Base-by-base conservation (phyloP, 495 filamentous ascomycete genomes). In the Penicillium turbatum region DNA sequence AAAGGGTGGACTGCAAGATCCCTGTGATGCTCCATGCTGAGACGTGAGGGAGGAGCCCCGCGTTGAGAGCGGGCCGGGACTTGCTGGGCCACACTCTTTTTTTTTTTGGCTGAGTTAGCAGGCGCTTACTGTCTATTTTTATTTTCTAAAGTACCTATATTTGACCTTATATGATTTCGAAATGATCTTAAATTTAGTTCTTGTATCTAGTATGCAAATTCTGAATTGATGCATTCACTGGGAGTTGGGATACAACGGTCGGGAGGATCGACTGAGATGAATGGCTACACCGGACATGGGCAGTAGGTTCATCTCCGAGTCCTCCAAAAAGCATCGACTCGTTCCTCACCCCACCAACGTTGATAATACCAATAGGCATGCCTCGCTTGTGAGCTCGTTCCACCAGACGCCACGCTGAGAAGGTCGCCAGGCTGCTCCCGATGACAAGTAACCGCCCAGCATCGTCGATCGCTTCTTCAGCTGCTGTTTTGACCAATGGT, bases 351-450 rank as follows among this genome's bases (percentile, higher is more conserved):
- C 90, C 90, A 12, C 90, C 90, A 9, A 93, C 71, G 62, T 92
- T 95, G 48, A 95, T 72, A 44, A 95, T 82, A 0, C 82, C 92
- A 64, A 97, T 85, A 3, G 90, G 86, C 83, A 92, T 92, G 8
- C 85, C 86, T 57, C 80, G 75, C 57, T 90, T 86, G 53, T 86
- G 86, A 8, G 92, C 92, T 51, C 84, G 73, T 76, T 88, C 92
- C 7, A 86, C 90, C 34, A 98, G 65, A 55, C 92, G 78, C 89
- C 90, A 98, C 1, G 93, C 93, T 6, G 90, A 96, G 67, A 92
- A 97, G 0, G 93, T 97, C 8, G 93, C 93, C 42, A 98, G 75
- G 60, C 88, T 95, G 36, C 86, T 96, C 8, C 91, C 93, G 12
- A 97, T 65, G 13, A 97, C 80, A 27, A 98, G 75, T 19, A 98